These are phyloP conservation scores for Saccharum spontaneum DNA, from an alignment of 176 grass and related monocot genomes.

Conservation along the genomic window DNA sequence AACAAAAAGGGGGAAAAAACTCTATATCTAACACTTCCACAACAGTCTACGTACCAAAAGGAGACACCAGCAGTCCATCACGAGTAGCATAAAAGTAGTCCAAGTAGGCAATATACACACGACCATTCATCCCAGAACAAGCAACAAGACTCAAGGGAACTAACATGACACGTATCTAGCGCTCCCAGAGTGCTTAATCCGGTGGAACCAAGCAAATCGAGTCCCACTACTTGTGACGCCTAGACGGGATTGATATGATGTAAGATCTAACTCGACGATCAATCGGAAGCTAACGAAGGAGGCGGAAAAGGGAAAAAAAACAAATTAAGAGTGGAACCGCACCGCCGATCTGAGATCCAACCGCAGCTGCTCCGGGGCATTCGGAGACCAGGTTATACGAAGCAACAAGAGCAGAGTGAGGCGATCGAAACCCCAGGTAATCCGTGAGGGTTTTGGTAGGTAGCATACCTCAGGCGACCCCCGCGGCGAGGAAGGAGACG, in stretches of 20 bases:
- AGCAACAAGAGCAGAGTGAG: not conserved
- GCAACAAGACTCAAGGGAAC: not conserved
- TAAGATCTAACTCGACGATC: not conserved
- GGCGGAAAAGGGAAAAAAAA: not conserved
- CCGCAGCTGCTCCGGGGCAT: not conserved
- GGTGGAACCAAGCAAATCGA: not conserved
- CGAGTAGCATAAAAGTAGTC: not conserved
- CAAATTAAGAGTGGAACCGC: not conserved
- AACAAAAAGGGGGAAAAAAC: not conserved
- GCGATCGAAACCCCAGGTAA: not conserved
- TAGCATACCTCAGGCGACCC: conserved; percentile 38
- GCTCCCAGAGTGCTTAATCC: not conserved
- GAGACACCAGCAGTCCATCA: not conserved
- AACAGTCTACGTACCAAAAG: not conserved
- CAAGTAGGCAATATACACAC: not conserved
- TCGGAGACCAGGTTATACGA: too few relatives aligned
- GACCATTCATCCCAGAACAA: not conserved
- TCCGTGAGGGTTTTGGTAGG: not conserved
- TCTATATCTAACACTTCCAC: not conserved
- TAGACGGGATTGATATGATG: not conserved
- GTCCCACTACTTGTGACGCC: not conserved
- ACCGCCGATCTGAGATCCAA: not conserved
- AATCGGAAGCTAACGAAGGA: not conserved
- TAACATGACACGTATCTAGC: not conserved
- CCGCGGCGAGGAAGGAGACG: not conserved